Evolutionary conservation across 2,329 filamentous ascomycete species (phyloP).

Genomic region (Penicillium sp.): DNA sequence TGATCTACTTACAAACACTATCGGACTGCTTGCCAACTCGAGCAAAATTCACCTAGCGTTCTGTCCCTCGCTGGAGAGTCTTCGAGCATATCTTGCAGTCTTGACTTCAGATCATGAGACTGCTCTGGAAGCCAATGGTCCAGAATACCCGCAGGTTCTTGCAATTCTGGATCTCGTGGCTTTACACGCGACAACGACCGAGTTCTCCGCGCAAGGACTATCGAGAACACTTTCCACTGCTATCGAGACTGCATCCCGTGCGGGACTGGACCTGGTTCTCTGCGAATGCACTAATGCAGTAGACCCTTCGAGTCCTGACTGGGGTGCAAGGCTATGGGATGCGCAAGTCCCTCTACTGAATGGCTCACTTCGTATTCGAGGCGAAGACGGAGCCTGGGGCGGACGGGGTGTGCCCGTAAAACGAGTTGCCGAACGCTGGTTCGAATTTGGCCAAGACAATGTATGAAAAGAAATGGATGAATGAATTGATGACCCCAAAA

Average conservation of each 20-base stretch:
- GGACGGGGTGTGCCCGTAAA: constrained; percentile 63
- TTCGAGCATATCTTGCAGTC: constrained; percentile 74
- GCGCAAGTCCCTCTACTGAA: constrained; percentile 67
- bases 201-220: constrained; percentile 54
- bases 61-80: constrained; percentile 73
- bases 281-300: constrained; percentile 45
- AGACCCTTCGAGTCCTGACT: constrained; percentile 33
- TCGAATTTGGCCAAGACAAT: constrained; percentile 53
- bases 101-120: constrained; percentile 34
- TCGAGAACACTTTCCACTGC: constrained; percentile 49
- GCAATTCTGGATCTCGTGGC: constrained; percentile 47
- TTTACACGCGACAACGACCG: constrained; percentile 47
- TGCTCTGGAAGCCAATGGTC: neutral
- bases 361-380: constrained; percentile 54
- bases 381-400: constrained; percentile 58
- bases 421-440: constrained; percentile 69
- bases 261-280: constrained; percentile 39
- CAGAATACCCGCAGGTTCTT: constrained; percentile 30
- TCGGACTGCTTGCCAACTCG: constrained; percentile 71
- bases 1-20: constrained; percentile 63
- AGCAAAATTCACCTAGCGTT: constrained; percentile 73
- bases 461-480: constrained; percentile 15
- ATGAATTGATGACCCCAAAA: constrained; percentile 13
- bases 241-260: constrained; percentile 41
- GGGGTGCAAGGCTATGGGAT: constrained; percentile 45